phyloP scores from a whole-genome alignment of 441 rosid genomes.

The Gossypium gossypioides region DNA sequence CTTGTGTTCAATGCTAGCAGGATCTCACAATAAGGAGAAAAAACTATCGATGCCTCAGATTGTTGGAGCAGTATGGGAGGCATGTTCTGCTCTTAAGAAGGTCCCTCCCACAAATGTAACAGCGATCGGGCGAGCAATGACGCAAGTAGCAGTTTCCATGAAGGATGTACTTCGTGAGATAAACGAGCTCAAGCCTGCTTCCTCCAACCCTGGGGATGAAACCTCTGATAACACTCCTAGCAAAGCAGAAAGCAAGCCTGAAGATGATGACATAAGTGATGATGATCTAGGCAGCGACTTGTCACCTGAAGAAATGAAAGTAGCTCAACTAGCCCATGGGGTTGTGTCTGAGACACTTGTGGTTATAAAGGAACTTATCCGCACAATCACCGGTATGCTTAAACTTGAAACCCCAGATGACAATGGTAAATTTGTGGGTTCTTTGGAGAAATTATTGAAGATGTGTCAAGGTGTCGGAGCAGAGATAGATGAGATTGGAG shows the following conservation, averaged over 20 bases:
- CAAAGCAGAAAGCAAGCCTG: constrained; percentile 17
- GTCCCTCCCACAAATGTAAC: constrained; percentile 66
- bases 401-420: constrained; percentile 56
- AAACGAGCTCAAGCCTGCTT: constrained; percentile 76
- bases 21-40: constrained; percentile 39
- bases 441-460: constrained; percentile 66
- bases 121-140: constrained; percentile 81
- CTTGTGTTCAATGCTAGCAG: constrained; percentile 25
- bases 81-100: constrained; percentile 75
- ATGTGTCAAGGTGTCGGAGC: constrained; percentile 49
- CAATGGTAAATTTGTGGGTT: constrained; percentile 40
- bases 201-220: constrained; percentile 22
- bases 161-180: constrained; percentile 84
- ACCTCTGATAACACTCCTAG: constrained; percentile 21
- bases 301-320: constrained; percentile 80
- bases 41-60: constrained; percentile 46
- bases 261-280: constrained; percentile 21
- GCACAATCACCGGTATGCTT: constrained; percentile 60
- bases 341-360: constrained; percentile 50
- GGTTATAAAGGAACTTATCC: constrained; percentile 68
- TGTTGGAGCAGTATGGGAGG: constrained; percentile 84
- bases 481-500: constrained; percentile 77
- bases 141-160: constrained; percentile 29
- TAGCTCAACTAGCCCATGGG: constrained; percentile 45
- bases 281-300: constrained; percentile 64